Evolutionary conservation across 2,329 filamentous ascomycete genomes (phyloP), one percentile per base, ranked within the genome.

Genomic region (Aspergillus vadensis): DNA sequence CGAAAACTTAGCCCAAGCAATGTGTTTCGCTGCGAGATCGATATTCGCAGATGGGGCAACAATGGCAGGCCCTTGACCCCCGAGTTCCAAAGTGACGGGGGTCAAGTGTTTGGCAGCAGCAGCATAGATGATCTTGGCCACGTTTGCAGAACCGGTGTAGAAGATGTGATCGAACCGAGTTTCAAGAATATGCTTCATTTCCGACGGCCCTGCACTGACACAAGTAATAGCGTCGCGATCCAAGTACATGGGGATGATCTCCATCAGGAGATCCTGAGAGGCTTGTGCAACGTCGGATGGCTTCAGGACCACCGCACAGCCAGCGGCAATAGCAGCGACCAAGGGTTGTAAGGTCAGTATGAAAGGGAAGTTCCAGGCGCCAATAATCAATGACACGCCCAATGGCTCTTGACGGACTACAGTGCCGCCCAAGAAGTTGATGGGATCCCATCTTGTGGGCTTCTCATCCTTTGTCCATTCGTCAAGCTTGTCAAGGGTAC

Each of bases 341-440:
- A 80, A 64, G 19, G 79, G 79, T 56, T 76, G 71, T 0, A 82
- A 52, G 0, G 73, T 59, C 3, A 79, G 67, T 3, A 74, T 62
- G 53, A 82, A 67, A 0, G 80, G 80, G 17, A 77, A 82, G 60
- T 83, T 82, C 80, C 80, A 82, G 2, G 80, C 72, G 0, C 77
- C 76, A 21, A 83, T 77, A 44, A 82, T 75, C 9, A 83, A 72
- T 0, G 73, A 71, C 1, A 81, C 75, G 5, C 80, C 81, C 2
- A 77, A 69, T 1, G 80, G 80, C 63, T 82, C 79, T 51, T 77
- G 76, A 10, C 77, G 74, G 14, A 82, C 62, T 21, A 72, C 67
- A 0, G 76, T 69, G 6, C 69, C 62, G 19, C 70, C 70, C 17
- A 76, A 58, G 2, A 68, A 68, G 30, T 74, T 73, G 12, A 78